Percentiles rank a stretch among this genome's conserved stretches.
These are phyloP conservation scores for Trichoderma reesei DNA, from an alignment of 495 filamentous ascomycete species.

Conservation along the genomic window DNA sequence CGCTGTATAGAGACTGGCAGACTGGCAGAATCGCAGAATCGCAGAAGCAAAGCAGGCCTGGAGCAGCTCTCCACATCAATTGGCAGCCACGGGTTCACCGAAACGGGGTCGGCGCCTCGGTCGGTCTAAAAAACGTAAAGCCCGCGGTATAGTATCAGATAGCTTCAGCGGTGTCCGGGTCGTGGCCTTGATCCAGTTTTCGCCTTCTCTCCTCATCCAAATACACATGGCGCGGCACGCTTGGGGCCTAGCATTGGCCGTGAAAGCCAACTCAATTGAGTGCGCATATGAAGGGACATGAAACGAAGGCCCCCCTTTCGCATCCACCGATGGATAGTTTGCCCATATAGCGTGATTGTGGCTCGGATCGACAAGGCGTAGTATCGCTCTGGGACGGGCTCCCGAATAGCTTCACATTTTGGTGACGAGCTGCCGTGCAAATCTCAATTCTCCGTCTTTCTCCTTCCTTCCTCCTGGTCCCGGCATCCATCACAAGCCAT, in stretches of 20 bases:
- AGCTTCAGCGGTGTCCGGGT: background rate
- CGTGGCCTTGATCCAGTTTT: background rate
- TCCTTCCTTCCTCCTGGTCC: background rate
- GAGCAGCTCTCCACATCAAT: background rate
- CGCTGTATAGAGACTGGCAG: background rate
- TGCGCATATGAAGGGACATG: background rate
- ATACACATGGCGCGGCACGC: background rate
- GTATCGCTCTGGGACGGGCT: background rate
- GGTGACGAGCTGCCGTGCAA: background rate
- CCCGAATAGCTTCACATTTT: background rate
- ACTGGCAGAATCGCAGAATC: background rate
- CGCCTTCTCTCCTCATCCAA: background rate
- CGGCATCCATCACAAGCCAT: background rate
- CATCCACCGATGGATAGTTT: background rate
- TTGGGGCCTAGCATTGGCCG: background rate
- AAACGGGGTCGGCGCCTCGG: background rate
- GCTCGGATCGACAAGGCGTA: constrained; percentile 1
- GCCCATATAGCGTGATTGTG: background rate
- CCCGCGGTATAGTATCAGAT: background rate
- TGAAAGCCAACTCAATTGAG: background rate
- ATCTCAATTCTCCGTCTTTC: background rate
- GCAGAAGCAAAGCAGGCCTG: background rate
- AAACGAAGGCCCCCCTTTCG: background rate
- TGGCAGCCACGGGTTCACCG: background rate
- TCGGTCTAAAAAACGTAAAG: background rate